These are phyloP conservation scores for Chlamydomonas sphaeroides DNA, from an alignment of 139 green algal species.

Conservation along the genomic window DNA sequence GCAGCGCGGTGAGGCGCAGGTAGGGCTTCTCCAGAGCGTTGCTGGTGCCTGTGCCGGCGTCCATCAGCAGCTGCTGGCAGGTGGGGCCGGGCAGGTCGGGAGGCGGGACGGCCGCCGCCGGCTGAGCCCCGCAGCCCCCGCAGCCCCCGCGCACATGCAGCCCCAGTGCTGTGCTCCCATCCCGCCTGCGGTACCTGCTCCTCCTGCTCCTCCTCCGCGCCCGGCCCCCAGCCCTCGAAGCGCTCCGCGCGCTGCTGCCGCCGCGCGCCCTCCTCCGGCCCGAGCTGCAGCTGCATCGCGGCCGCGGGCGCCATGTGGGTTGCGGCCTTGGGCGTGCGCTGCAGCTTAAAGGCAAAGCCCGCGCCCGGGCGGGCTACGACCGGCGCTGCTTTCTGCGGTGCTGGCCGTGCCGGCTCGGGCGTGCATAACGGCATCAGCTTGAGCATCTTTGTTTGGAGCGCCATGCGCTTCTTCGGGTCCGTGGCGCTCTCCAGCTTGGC, in stretches of 20 bases:
- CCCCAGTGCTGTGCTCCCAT: too few species aligned
- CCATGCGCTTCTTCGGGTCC: background rate
- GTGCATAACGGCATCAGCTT: conserved; percentile 18
- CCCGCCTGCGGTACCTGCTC: background rate
- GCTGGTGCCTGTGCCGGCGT: conserved; percentile 70
- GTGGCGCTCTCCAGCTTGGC: background rate
- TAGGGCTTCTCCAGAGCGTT: conserved; percentile 89
- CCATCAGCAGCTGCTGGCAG: too few species aligned
- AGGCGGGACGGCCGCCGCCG: background rate
- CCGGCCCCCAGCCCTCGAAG: background rate
- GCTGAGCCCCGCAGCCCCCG: too few species aligned
- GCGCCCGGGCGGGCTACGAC: too few species aligned
- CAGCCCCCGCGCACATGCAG: too few species aligned
- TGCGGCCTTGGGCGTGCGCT: background rate
- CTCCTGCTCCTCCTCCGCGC: background rate
- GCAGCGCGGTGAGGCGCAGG: conserved; percentile 83
- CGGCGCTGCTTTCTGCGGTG: background rate
- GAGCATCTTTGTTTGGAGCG: conserved; percentile 23
- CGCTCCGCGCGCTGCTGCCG: conserved; percentile 17
- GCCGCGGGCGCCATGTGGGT: background rate
- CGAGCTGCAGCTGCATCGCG: too few species aligned
- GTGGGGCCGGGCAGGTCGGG: too few species aligned
- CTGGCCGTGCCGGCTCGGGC: background rate
- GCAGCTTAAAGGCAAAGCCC: conserved; percentile 10
- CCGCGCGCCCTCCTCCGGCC: conserved; percentile 12